Evolutionary conservation across 1,139 yeast species (phyloP).

Genomic region (Yamadazyma dendronema): DNA sequence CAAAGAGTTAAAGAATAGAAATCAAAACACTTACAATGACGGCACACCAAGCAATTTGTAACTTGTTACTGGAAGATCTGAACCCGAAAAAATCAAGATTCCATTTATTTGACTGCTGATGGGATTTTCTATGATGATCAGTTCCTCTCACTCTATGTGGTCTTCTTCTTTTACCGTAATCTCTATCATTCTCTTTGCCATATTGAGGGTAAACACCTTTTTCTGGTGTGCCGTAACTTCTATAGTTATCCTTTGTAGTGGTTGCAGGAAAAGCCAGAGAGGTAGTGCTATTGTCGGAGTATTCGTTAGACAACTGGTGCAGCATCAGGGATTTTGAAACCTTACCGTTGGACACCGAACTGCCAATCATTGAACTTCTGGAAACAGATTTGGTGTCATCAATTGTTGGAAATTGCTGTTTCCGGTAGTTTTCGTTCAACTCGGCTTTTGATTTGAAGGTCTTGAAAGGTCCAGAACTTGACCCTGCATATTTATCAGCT

Average conservation of each 20-base stretch:
- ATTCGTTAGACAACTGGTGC: too few species aligned
- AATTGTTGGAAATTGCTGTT: conserved; percentile 9
- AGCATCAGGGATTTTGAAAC: too few species aligned
- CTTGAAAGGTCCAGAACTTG: conserved; percentile 12
- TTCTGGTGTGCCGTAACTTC: too few species aligned
- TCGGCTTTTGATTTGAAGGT: conserved; percentile 15
- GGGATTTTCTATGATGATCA: background rate
- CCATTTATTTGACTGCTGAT: background rate
- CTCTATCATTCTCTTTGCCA: conserved; percentile 1
- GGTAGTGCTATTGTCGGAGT: too few species aligned
- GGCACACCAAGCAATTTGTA: conserved; percentile 6
- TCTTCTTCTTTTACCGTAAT: background rate
- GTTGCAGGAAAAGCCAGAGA: too few species aligned
- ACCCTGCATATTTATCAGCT: background rate
- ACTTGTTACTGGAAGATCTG: conserved; percentile 4
- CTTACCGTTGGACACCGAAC: too few species aligned
- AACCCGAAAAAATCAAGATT: conserved; percentile 8
- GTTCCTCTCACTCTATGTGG: conserved; percentile 2
- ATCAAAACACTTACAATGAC: background rate
- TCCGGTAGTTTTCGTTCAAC: conserved; percentile 12
- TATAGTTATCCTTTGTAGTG: too few species aligned
- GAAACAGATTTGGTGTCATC: too few species aligned
- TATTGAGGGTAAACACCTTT: background rate
- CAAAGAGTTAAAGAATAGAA: background rate
- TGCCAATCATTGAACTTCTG: too few species aligned